These are phyloP conservation scores for Talaromyces amestolkiae DNA, from an alignment of 2,329 filamentous ascomycete species.

Conservation along the genomic window DNA sequence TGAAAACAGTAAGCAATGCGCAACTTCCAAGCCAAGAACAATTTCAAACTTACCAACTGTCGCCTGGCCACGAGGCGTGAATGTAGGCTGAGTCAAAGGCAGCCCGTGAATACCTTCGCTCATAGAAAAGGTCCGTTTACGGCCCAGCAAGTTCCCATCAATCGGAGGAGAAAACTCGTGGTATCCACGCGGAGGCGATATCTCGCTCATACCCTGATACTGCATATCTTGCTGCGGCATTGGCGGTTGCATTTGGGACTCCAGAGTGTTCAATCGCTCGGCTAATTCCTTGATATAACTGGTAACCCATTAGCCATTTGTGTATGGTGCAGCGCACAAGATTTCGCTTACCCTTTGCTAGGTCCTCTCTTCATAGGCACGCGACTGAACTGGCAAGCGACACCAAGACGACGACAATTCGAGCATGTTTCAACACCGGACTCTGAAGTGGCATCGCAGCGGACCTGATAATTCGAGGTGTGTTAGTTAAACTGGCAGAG, in stretches of 20 bases:
- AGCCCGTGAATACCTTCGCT: conserved; percentile 46
- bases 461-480: conserved; percentile 53
- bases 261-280: conserved; percentile 77
- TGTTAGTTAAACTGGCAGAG: background rate
- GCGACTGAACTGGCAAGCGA: conserved; percentile 79
- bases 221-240: conserved; percentile 42
- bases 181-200: conserved; percentile 43
- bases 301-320: background rate
- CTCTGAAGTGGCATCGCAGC: conserved; percentile 79
- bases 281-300: conserved; percentile 85
- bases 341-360: conserved; percentile 68
- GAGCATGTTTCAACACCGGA: conserved; percentile 71
- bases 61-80: conserved; percentile 35
- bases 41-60: conserved; percentile 31
- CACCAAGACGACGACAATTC: conserved; percentile 74
- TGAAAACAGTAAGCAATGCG: conserved; percentile 11
- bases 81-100: conserved; percentile 41
- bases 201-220: conserved; percentile 45
- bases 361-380: conserved; percentile 85
- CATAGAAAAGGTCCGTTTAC: conserved; percentile 52
- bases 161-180: conserved; percentile 56
- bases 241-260: conserved; percentile 64
- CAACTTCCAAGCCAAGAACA: background rate
- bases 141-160: conserved; percentile 38
- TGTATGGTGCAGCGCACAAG: background rate